phyloP scores from a whole-genome alignment of 768 basidiomycete species.

The Filobasidium floriforme region DNA sequence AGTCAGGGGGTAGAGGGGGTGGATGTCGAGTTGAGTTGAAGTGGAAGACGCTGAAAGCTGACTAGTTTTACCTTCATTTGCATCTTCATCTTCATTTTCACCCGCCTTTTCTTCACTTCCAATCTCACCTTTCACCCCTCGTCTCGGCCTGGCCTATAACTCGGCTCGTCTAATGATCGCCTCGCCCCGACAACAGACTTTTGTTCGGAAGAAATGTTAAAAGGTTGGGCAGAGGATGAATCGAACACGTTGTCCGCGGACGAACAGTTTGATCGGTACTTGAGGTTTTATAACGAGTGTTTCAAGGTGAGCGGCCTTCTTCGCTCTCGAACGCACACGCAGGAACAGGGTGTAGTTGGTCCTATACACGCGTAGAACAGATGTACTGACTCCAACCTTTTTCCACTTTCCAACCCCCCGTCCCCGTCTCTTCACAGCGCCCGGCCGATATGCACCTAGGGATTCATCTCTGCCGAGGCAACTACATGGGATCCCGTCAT shows the following conservation, averaged over 20 bases:
- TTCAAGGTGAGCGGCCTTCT: slow-evolving; percentile 16
- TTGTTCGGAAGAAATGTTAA: slow-evolving; percentile 55
- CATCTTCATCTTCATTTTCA: too few species aligned
- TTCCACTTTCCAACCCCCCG: background rate
- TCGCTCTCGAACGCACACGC: background rate
- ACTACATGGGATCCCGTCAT: slow-evolving; percentile 31
- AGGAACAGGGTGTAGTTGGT: too few species aligned
- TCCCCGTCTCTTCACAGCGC: slow-evolving; percentile 2
- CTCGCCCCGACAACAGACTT: background rate
- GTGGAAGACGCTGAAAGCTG: too few species aligned
- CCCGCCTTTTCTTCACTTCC: too few species aligned
- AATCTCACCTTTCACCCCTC: too few species aligned
- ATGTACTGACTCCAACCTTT: background rate
- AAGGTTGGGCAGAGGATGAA: slow-evolving; percentile 57
- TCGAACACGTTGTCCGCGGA: slow-evolving; percentile 51
- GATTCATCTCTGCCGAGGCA: slow-evolving; percentile 36
- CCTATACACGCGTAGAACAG: too few species aligned
- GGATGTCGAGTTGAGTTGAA: too few species aligned
- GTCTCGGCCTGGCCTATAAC: too few species aligned
- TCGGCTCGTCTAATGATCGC: too few species aligned
- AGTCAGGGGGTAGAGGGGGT: too few species aligned
- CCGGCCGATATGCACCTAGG: slow-evolving; percentile 36
- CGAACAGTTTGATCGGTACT: slow-evolving; percentile 59
- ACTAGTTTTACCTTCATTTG: too few species aligned
- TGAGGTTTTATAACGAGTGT: slow-evolving; percentile 53